Evolutionary conservation across 2,329 filamentous ascomycete genomes (phyloP).

Genomic region (Fusarium euwallaceae): DNA sequence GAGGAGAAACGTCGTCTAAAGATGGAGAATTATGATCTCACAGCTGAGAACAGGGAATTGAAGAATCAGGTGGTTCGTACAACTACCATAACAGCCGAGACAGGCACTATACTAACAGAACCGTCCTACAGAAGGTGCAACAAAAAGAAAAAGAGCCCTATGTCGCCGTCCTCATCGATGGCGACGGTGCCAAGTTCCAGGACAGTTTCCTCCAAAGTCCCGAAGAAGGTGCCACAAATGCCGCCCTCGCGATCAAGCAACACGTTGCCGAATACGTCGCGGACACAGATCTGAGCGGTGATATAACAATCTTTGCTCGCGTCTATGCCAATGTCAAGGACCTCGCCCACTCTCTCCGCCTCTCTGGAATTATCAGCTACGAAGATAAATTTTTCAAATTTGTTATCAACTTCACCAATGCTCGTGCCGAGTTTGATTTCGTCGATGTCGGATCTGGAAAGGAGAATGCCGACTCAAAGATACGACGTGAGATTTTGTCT

Average conservation of each 20-base stretch:
- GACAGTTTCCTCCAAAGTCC: background rate
- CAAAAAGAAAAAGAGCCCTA: background rate
- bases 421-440: constrained; percentile 1
- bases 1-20: background rate
- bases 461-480: constrained; percentile 3
- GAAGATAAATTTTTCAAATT: background rate
- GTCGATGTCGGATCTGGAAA: background rate
- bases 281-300: background rate
- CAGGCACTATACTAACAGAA: background rate
- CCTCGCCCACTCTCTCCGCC: background rate
- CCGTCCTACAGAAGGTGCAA: background rate
- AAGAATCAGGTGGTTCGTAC: background rate
- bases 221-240: background rate
- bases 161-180: background rate
- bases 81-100: background rate
- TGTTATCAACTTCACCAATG: background rate
- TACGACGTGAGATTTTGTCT: background rate
- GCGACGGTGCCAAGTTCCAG: background rate
- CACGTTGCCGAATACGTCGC: background rate
- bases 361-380: background rate
- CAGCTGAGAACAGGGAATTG: background rate
- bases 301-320: background rate
- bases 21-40: background rate
- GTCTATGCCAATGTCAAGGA: background rate
- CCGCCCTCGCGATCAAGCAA: background rate